Conservation (phyloP, 73 alveolate species). For the Paramecium caudatum region DNA sequence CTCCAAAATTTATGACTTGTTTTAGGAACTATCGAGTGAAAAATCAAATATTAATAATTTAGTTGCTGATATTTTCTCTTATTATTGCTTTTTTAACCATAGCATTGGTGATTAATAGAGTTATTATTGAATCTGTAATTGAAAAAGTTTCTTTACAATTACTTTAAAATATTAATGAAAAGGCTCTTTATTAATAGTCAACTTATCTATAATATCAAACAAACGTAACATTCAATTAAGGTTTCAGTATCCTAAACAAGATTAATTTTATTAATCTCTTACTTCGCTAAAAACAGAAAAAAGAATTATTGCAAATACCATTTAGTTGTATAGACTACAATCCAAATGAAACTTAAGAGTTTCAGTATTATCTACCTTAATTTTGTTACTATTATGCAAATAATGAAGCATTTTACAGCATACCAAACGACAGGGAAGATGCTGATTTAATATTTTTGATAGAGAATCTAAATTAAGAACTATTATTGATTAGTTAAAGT, state of each 20-base stretch:
- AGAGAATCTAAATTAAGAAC: neutral
- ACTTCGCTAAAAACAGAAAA: neutral
- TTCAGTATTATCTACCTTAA: neutral
- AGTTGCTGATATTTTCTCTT: neutral
- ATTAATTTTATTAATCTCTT: neutral
- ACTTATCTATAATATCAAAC: conserved; percentile 17
- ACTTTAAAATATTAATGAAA: neutral
- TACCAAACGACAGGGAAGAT: neutral
- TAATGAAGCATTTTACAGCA: neutral
- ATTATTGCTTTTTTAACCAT: conserved; percentile 8
- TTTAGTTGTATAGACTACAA: conserved; percentile 18
- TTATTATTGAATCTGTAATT: conserved; percentile 30
- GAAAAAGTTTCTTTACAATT: conserved; percentile 20
- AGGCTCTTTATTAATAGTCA: conserved; percentile 30
- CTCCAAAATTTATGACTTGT: conserved; percentile 15
- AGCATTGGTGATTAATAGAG: conserved; percentile 35
- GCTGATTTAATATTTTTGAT: conserved; percentile 22
- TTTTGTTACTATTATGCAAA: conserved; percentile 33
- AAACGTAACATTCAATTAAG: conserved; percentile 12
- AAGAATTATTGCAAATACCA: neutral
- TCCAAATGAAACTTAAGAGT: neutral
- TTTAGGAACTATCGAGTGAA: conserved; percentile 43
- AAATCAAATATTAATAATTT: conserved; percentile 21
- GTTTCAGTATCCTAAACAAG: conserved; percentile 17
- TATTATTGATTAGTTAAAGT: conserved; percentile 9